Base-by-base conservation (phyloP, 192 early-diverging fungal genomes). In the Entomortierella lignicola region DNA sequence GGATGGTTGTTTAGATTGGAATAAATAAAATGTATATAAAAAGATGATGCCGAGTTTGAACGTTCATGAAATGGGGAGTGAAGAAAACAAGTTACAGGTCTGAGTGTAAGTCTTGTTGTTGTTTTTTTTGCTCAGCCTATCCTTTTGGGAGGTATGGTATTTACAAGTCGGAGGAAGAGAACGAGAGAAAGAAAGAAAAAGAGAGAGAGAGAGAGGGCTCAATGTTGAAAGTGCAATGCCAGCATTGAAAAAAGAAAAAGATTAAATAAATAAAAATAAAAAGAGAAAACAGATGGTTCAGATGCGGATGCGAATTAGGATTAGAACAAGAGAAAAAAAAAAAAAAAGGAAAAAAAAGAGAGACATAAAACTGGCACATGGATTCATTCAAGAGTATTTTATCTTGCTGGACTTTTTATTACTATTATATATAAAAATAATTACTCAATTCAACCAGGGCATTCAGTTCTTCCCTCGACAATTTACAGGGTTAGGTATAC, bases 61-160 rank as follows among this genome's bases (percentile, higher is more conserved):
- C 60, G 60, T 23, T 23, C 54, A 30, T 72, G 70, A 27, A 54
- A 64, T 57, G 70, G 61, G 8, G 70, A 64, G 17, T 56, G 55
- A 43, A 63, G 41, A 32, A 68, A 66, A n/a, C n/a, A n/a, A n/a
- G n/a, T n/a, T n/a, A n/a, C n/a, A n/a, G n/a, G n/a, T n/a, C n/a
- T 11, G 64, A 66, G 11, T 53, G 54, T 23, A 42, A 20, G 29
- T 20, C 3, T 47, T 47, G 44, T 47, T 47, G 2, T 47, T 47
- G 4, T 26, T 34, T 41, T 26, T 41, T 60, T 60, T 31, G 26
- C 17, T 43, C 27, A 26, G 18, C n/a, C 23, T 20, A 37, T 34
- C 18, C 20, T 47, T n/a, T n/a, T n/a, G n/a, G n/a, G n/a, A n/a
- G n/a, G n/a, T n/a, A n/a, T n/a, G n/a, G n/a, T n/a, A n/a, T n/a